Conservation (phyloP, 2,329 filamentous ascomycete genomes). For the Aspergillus quadricinctus region DNA sequence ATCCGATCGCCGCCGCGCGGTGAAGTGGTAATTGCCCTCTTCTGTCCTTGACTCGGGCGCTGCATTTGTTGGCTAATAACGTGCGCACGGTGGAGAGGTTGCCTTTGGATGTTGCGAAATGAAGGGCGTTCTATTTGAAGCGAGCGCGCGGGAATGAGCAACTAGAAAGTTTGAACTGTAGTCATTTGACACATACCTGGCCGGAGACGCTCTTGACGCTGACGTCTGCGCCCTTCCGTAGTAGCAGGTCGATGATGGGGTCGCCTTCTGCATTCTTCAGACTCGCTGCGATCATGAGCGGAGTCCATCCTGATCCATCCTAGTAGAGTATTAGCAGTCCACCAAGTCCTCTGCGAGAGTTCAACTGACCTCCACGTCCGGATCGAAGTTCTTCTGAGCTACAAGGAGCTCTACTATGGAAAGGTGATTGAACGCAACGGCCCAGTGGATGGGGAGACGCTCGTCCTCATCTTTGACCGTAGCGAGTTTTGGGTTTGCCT, state of each 20-base stretch:
- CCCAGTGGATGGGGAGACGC: constrained; percentile 91
- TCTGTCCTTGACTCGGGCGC: constrained; percentile 74
- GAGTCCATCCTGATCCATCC: constrained; percentile 49
- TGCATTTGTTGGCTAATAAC: constrained; percentile 72
- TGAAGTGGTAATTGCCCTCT: constrained; percentile 88
- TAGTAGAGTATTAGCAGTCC: constrained; percentile 10
- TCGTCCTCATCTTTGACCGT: constrained; percentile 75
- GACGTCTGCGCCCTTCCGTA: constrained; percentile 46
- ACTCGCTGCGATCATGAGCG: constrained; percentile 48
- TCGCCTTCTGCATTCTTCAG: constrained; percentile 45
- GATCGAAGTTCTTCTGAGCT: constrained; percentile 69
- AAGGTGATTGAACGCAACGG: constrained; percentile 73
- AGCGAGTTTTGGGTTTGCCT: constrained; percentile 78
- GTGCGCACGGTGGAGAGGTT: constrained; percentile 76
- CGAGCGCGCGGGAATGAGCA: not conserved
- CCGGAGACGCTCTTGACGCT: constrained; percentile 41
- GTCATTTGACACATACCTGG: constrained; percentile 27
- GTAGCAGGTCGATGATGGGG: constrained; percentile 41
- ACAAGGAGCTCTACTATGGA: constrained; percentile 71
- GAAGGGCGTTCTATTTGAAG: constrained; percentile 66
- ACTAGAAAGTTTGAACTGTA: not conserved
- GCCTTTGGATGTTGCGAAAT: constrained; percentile 87
- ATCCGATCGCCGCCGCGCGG: constrained; percentile 84
- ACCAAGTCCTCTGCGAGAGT: not conserved
- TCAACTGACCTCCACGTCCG: constrained; percentile 65